Conservation (phyloP, 1,284 basidiomycete genomes). For the Malassezia equina region DNA sequence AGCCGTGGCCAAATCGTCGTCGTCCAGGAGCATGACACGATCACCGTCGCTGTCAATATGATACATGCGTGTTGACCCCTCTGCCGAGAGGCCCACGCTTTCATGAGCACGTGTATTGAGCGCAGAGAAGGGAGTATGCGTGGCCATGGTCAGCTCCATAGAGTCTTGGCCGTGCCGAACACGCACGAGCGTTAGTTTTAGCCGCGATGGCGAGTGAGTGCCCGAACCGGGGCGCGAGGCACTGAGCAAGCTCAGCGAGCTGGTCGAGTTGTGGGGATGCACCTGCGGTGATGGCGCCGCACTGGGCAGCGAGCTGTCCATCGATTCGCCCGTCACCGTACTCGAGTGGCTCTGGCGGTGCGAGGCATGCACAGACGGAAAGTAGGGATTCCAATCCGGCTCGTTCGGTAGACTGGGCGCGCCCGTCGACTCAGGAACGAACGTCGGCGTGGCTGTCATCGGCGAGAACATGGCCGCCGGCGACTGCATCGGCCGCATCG, state of each 20-base stretch:
- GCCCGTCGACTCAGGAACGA: background rate
- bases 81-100: background rate
- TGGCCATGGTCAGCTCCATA: constrained; percentile 78
- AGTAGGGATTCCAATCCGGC: constrained; percentile 16
- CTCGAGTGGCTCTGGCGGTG: background rate
- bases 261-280: background rate
- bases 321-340: background rate
- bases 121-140: constrained; percentile 64
- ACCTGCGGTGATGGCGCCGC: background rate
- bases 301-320: background rate
- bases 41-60: constrained; percentile 46
- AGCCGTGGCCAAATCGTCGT: constrained; percentile 45
- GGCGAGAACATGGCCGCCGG: background rate
- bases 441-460: background rate
- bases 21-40: constrained; percentile 35
- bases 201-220: background rate
- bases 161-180: constrained; percentile 80
- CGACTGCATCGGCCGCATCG: background rate
- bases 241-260: background rate
- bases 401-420: background rate
- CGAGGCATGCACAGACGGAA: constrained; percentile 3
- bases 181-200: background rate
- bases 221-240: background rate
- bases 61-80: constrained; percentile 15
- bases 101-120: constrained; percentile 48